These are phyloP conservation scores for Eremothecium gossypii DNA, from an alignment of 1,139 yeast species.

Conservation along the genomic window DNA sequence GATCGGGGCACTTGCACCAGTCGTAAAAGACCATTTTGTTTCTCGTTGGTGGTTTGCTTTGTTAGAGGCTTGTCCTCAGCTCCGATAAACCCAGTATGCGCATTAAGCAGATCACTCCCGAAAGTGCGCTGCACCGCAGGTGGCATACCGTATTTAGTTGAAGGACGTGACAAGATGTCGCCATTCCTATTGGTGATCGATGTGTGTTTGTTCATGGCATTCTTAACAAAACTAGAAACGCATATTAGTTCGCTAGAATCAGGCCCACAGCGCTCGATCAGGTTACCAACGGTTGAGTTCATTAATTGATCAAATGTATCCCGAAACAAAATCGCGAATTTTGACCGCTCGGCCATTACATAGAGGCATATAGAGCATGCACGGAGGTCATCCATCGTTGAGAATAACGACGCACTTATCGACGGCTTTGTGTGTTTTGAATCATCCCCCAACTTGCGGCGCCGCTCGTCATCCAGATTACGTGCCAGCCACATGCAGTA, in stretches of 20 bases:
- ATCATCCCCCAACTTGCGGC: slow-evolving; percentile 39
- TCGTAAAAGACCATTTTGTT: slow-evolving; percentile 39
- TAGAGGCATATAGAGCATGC: slow-evolving; percentile 51
- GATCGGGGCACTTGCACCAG: slow-evolving; percentile 42
- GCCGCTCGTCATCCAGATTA: slow-evolving; percentile 43
- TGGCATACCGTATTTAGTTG: slow-evolving; percentile 38
- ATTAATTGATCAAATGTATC: slow-evolving; percentile 55
- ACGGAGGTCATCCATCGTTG: slow-evolving; percentile 47
- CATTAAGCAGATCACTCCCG: slow-evolving; percentile 26
- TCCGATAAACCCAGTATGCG: slow-evolving; percentile 27
- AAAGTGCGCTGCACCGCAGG: slow-evolving; percentile 42
- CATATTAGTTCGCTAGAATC: slow-evolving; percentile 43
- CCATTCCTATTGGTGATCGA: too few relatives aligned
- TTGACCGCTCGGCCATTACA: slow-evolving; percentile 54
- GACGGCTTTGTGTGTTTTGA: slow-evolving; percentile 44
- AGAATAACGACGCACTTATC: slow-evolving; percentile 41
- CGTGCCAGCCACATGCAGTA: slow-evolving; percentile 55
- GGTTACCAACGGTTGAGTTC: slow-evolving; percentile 47
- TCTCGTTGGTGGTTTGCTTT: slow-evolving; percentile 39
- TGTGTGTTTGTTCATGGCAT: too few relatives aligned
- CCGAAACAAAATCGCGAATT: slow-evolving; percentile 46
- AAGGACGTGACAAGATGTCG: too few relatives aligned
- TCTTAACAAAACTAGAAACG: slow-evolving; percentile 18
- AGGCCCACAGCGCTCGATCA: slow-evolving; percentile 47
- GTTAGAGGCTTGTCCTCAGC: slow-evolving; percentile 35